Base-by-base conservation (phyloP, 441 rosid species). In the Brassica balearica region DNA sequence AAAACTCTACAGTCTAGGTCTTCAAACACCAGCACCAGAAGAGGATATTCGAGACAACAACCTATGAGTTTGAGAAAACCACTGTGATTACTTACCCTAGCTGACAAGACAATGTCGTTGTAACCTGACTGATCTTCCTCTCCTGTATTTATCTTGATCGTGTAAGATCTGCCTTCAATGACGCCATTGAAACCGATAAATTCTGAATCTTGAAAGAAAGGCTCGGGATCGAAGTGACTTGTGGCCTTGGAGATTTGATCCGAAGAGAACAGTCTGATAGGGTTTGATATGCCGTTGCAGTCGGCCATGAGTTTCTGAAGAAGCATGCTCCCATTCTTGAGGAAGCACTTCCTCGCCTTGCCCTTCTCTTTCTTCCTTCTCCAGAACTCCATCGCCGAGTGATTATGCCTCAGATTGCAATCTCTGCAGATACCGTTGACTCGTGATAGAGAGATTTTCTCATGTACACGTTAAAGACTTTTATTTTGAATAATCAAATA, bases 21-120 rank as follows among this genome's bases (percentile, higher is more conserved):
- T 60, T 60, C 65, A 60, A 60, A 60, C 65, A 60, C 34, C 15
- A 60, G 2, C n/a, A 60, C 65, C 3, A 17, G 65, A 6, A 0
- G 2, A 60, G 34, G 34, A 29, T 4, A 60, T n/a, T 60, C 65
- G 34, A 60, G 65, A 60, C 65, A 59, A 27, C 32, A 59, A 22
- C 64, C 64, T 6, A 59, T 22, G 6, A 59, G 64, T 27, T 59
- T 59, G 32, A 23, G 64, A 8, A 29, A 29, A 29, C 34, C 34
- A 29, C 5, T 29, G 8, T 85, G 86, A 3, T 46, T 65, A 63
- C 75, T 78, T 83, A 76, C 76, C 59, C 77, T 70, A 7, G 79
- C 72, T 12, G 77, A 55, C 6, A 68, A 22, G 3, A 78, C 83
- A 3, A 82, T 65, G 7, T 34, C 65, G 36, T 61, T 61, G 65